phyloP scores from a whole-genome alignment of 139 green algal species.

The Chlorella sp. region DNA sequence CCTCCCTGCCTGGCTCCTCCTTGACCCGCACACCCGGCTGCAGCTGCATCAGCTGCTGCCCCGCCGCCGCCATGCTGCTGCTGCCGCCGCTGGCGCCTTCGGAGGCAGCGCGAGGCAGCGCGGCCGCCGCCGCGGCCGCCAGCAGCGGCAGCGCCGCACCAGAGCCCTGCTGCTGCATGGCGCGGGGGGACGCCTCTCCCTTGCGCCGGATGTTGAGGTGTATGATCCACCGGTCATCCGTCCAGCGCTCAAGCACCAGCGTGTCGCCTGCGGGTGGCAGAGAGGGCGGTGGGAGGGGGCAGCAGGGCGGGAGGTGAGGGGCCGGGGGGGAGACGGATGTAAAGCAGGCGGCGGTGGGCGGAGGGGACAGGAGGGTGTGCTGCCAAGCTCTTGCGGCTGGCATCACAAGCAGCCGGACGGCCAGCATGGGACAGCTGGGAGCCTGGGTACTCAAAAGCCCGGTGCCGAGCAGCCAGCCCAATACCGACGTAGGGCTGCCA shows the following conservation, averaged over 20 bases:
- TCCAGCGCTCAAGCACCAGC: constrained; percentile 56
- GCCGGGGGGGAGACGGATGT: neutral
- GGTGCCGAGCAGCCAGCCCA: neutral
- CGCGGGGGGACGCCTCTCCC: neutral
- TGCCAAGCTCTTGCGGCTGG: too few relatives aligned
- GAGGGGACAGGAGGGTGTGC: neutral
- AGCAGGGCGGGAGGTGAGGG: neutral
- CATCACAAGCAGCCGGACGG: too few relatives aligned
- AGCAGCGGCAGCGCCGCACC: neutral
- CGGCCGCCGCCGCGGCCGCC: neutral
- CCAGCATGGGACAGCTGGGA: too few relatives aligned
- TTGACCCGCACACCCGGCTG: neutral
- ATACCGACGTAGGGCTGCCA: too few relatives aligned
- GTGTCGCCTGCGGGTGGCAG: constrained; percentile 38
- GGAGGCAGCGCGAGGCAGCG: too few relatives aligned
- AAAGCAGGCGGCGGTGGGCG: neutral
- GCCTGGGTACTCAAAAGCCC: too few relatives aligned
- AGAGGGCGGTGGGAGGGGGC: too few relatives aligned
- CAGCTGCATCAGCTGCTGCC: neutral
- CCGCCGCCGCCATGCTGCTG: too few relatives aligned
- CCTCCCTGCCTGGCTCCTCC: neutral
- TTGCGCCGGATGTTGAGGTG: constrained; percentile 42
- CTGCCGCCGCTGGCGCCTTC: too few relatives aligned
- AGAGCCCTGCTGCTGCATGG: neutral
- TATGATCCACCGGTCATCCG: constrained; percentile 42